Conservation (phyloP, 2,329 filamentous ascomycete species). For the Colletotrichum lentis region DNA sequence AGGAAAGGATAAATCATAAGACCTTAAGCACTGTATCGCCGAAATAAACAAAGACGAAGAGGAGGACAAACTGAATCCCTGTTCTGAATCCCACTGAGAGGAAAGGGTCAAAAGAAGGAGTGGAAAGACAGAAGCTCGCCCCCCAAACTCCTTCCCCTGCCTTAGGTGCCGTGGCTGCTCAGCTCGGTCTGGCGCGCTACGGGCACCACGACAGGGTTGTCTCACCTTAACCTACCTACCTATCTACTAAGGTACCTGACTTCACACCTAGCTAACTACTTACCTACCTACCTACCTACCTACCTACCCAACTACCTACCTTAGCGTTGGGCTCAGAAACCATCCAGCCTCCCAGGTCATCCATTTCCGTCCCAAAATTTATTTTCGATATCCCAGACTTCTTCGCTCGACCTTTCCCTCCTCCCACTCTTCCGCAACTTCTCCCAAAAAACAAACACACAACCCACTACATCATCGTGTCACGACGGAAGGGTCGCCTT, state of each 20-base stretch:
- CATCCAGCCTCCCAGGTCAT: constrained; percentile 36
- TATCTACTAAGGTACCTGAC: too few relatives aligned
- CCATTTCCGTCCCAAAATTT: constrained; percentile 35
- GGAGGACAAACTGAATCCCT: too few relatives aligned
- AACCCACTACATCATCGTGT: constrained; percentile 9
- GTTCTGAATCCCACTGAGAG: too few relatives aligned
- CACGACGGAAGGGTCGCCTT: constrained; percentile 34
- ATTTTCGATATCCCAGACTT: constrained; percentile 29
- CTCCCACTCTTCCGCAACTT: constrained; percentile 10
- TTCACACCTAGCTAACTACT: too few relatives aligned
- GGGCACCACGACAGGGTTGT: constrained; percentile 32
- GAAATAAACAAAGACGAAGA: too few relatives aligned
- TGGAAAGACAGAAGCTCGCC: neutral
- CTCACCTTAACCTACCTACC: constrained; percentile 3
- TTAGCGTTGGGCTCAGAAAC: constrained; percentile 33
- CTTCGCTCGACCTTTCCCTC: constrained; percentile 6
- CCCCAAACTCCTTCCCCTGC: neutral
- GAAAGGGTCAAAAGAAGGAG: neutral
- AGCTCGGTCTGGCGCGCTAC: constrained; percentile 1
- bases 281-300: too few relatives aligned
- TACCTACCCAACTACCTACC: neutral
- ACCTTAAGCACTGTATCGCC: too few relatives aligned
- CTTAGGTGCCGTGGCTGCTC: too few relatives aligned
- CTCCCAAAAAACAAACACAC: neutral
- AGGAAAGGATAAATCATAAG: too few relatives aligned